Evolutionary conservation across 768 basidiomycete genomes (phyloP).

Genomic region (Suillus sp.): DNA sequence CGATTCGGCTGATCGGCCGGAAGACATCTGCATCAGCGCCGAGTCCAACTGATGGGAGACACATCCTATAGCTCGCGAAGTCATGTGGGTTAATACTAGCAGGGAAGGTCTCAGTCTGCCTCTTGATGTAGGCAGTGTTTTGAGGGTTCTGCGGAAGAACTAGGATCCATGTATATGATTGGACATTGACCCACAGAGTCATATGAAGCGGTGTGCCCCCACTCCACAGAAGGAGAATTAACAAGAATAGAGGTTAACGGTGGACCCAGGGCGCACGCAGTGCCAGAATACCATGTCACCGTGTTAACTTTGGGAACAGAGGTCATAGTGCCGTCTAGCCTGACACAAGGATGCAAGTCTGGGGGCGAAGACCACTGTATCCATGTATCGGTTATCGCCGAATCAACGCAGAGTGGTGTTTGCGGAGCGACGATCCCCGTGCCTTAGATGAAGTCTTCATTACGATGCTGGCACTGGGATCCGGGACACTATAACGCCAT

Average conservation of each 20-base stretch:
- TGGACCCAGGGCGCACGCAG: conserved; percentile 40
- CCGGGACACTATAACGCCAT: no score
- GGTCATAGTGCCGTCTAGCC: conserved; percentile 64
- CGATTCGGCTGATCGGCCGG: conserved; percentile 35
- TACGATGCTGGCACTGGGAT: no score
- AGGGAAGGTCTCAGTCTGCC: conserved; percentile 65
- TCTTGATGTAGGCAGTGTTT: conserved; percentile 61
- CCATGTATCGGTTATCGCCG: no score
- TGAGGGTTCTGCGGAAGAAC: conserved; percentile 66
- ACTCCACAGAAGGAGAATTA: conserved; percentile 40
- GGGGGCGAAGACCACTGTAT: no score
- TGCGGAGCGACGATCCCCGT: no score
- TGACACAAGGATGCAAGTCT: conserved; percentile 65
- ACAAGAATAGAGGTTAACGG: neutral
- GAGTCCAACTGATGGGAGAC: conserved; percentile 40
- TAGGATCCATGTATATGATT: conserved; percentile 84
- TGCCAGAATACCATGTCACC: conserved; percentile 85
- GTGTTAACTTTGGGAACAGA: conserved; percentile 71
- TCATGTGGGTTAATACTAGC: conserved; percentile 68
- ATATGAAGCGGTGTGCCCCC: conserved; percentile 51
- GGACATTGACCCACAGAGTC: conserved; percentile 43
- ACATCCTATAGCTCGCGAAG: conserved; percentile 54
- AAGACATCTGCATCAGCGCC: conserved; percentile 43
- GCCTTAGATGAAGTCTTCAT: no score
- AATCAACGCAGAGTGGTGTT: no score